phyloP scores from a whole-genome alignment of 2,329 filamentous ascomycete genomes.

The Colletotrichum falcatum region DNA sequence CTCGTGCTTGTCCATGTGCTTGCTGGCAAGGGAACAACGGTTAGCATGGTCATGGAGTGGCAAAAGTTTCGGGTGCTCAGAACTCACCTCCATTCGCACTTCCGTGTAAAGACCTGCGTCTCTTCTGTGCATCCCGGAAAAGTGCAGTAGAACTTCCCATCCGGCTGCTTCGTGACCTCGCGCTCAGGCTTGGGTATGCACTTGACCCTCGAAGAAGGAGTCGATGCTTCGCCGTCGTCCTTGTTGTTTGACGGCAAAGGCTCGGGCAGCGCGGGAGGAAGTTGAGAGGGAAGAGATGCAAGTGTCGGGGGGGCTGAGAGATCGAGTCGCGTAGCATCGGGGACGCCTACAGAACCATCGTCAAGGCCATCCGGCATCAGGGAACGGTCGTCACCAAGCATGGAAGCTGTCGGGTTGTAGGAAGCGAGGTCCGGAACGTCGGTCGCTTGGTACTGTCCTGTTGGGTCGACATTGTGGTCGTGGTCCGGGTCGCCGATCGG shows the following conservation, averaged over 20 bases:
- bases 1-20: conserved; percentile 99
- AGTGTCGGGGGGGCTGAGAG: conserved; percentile 47
- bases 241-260: conserved; percentile 45
- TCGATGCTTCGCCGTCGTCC: conserved; percentile 37
- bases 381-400: conserved; percentile 53
- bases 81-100: conserved; percentile 94
- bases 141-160: conserved; percentile 83
- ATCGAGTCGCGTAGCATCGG: conserved; percentile 55
- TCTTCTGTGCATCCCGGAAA: conserved; percentile 76
- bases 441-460: conserved; percentile 50
- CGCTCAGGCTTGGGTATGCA: conserved; percentile 70
- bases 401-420: conserved; percentile 55
- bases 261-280: conserved; percentile 49
- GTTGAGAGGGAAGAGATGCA: conserved; percentile 50
- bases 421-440: conserved; percentile 58
- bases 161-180: conserved; percentile 69
- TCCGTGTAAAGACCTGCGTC: conserved; percentile 76
- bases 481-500: conserved; percentile 59
- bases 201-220: conserved; percentile 57
- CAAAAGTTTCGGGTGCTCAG: conserved; percentile 9
- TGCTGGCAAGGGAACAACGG: conserved; percentile 63
- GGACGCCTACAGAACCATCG: conserved; percentile 51
- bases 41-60: conserved; percentile 43
- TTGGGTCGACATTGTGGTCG: conserved; percentile 49
- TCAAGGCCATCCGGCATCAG: conserved; percentile 52